Conservation (phyloP, 2,329 filamentous ascomycete genomes). For the Fusarium udum region DNA sequence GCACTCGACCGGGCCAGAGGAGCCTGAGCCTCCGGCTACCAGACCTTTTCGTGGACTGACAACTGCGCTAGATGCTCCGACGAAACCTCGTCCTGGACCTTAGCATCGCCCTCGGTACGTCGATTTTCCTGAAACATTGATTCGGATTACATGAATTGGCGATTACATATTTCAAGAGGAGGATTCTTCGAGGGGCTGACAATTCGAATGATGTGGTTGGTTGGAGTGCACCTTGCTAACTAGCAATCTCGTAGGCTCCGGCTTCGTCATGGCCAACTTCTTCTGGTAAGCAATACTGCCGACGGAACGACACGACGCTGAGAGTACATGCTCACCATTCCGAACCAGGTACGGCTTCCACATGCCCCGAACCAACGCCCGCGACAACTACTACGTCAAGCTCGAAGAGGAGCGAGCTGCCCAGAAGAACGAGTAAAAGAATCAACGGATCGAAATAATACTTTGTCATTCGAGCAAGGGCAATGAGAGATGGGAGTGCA, state of each 20-base stretch:
- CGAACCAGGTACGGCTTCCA: conserved; percentile 68
- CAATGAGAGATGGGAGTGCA: conserved; percentile 14
- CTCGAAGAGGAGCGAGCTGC: conserved; percentile 65
- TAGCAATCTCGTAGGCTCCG: conserved; percentile 54
- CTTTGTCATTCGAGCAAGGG: conserved; percentile 4
- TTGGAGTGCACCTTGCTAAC: conserved; percentile 48
- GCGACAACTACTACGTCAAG: conserved; percentile 68
- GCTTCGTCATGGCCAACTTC: conserved; percentile 63
- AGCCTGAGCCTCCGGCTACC: conserved; percentile 4
- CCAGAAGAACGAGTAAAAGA: conserved; percentile 45
- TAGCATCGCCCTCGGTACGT: conserved; percentile 64
- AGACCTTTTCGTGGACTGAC: conserved; percentile 49
- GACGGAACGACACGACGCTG: neutral
- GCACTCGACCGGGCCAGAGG: conserved; percentile 30
- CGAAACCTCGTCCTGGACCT: conserved; percentile 67
- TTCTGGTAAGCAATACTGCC: conserved; percentile 61
- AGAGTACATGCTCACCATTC: conserved; percentile 14
- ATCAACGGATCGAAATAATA: neutral
- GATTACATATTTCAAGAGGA: conserved; percentile 15
- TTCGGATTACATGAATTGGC: conserved; percentile 2
- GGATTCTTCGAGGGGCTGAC: conserved; percentile 31
- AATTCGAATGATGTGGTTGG: conserved; percentile 41
- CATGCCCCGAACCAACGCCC: conserved; percentile 66
- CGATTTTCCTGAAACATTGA: neutral
- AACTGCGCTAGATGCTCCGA: conserved; percentile 64